A percentile compares a stretch with the other conserved stretches of the same genome.
phyloP scores from a whole-genome alignment of 2,329 filamentous ascomycete species.

The Triangularia verruculosa region DNA sequence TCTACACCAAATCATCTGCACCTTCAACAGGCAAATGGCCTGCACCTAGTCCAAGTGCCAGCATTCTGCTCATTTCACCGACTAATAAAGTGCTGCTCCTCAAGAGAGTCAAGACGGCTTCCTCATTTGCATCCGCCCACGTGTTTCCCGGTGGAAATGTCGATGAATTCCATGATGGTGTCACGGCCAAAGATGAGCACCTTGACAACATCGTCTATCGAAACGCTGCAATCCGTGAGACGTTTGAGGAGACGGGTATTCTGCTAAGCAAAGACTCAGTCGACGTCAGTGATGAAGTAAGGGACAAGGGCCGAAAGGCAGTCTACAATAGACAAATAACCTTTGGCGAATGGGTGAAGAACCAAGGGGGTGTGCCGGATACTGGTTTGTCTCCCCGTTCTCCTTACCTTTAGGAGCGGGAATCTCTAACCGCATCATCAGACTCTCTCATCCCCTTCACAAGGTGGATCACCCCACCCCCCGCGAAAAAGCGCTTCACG shows the following conservation, averaged over 20 bases:
- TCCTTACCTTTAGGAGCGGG: background rate
- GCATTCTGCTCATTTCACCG: conserved; percentile 81
- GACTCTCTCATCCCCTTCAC: conserved; percentile 77
- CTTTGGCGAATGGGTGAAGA: conserved; percentile 64
- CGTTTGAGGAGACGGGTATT: conserved; percentile 93
- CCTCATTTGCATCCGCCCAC: conserved; percentile 84
- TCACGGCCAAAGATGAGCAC: background rate
- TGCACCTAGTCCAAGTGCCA: conserved; percentile 35
- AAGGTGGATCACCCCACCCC: conserved; percentile 81
- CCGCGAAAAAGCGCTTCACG: conserved; percentile 73
- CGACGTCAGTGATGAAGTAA: conserved; percentile 55
- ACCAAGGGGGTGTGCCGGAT: conserved; percentile 61
- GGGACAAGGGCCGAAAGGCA: conserved; percentile 62
- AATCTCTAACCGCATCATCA: conserved; percentile 29
- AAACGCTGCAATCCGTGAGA: conserved; percentile 82
- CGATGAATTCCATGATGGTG: conserved; percentile 66
- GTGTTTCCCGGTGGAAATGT: conserved; percentile 94
- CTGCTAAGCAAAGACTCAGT: conserved; percentile 60
- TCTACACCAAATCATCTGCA: background rate
- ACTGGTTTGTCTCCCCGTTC: conserved; percentile 46
- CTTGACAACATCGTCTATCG: conserved; percentile 51
- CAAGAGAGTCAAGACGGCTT: conserved; percentile 77
- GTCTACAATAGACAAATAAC: conserved; percentile 65
- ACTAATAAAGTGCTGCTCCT: conserved; percentile 84
- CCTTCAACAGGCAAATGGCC: background rate